Conservation (phyloP, 2,329 filamentous ascomycete genomes). For the Aspergillus sp. region DNA sequence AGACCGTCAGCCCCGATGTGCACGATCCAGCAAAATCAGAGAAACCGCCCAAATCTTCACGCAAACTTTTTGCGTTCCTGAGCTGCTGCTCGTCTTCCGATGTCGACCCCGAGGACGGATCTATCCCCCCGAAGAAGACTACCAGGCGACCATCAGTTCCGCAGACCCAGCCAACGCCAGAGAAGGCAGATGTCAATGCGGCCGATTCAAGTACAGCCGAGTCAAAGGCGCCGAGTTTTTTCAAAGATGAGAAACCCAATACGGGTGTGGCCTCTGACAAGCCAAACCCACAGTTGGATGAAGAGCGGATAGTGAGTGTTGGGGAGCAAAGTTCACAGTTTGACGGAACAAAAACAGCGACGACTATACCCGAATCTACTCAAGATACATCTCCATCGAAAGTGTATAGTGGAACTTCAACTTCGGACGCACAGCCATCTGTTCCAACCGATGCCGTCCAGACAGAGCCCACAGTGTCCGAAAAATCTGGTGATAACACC, state of each 20-base stretch:
- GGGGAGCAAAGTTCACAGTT: constrained; percentile 39
- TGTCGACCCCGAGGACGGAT: constrained; percentile 45
- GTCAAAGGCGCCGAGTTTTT: constrained; percentile 37
- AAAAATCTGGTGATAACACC: constrained; percentile 13
- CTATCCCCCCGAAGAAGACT: constrained; percentile 48
- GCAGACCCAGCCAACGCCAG: constrained; percentile 37
- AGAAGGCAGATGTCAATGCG: constrained; percentile 40
- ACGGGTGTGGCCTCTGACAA: constrained; percentile 31
- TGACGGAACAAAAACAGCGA: constrained; percentile 26
- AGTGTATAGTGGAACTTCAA: constrained; percentile 16
- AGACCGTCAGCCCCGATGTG: constrained; percentile 32
- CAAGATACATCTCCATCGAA: constrained; percentile 15
- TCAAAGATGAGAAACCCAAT: constrained; percentile 40
- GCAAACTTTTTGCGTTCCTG: constrained; percentile 46
- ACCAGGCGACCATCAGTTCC: constrained; percentile 39
- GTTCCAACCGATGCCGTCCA: constrained; percentile 10
- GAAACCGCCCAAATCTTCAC: constrained; percentile 43
- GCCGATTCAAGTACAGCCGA: constrained; percentile 42
- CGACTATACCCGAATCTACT: constrained; percentile 15
- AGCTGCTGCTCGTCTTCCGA: constrained; percentile 49
- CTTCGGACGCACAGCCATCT: constrained; percentile 1
- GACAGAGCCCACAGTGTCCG: constrained; percentile 13
- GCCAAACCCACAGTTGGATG: constrained; percentile 25
- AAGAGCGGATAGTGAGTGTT: constrained; percentile 34
- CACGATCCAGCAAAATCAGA: constrained; percentile 35